phyloP scores from a whole-genome alignment of 1,284 basidiomycete species.

The Uromyces viciae-fabae region DNA sequence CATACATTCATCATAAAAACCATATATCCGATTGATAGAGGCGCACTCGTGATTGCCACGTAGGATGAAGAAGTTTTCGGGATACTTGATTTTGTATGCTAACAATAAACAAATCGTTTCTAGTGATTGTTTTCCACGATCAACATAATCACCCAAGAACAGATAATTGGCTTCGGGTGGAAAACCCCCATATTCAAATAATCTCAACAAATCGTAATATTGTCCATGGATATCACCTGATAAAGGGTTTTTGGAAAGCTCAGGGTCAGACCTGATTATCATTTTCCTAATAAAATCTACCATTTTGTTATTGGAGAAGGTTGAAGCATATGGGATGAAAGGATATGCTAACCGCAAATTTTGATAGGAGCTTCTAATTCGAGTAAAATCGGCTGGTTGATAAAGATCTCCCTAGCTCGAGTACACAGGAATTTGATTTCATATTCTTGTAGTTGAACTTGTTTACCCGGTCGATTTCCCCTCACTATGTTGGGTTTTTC shows the following conservation, averaged over 20 bases:
- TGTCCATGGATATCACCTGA: slow-evolving; percentile 89
- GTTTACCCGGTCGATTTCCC: slow-evolving; percentile 87
- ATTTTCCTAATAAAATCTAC: not conserved
- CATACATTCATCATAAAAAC: slow-evolving; percentile 93
- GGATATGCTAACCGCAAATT: slow-evolving; percentile 74
- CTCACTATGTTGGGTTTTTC: slow-evolving; percentile 64
- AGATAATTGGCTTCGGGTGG: slow-evolving; percentile 94
- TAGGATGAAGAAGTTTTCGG: slow-evolving; percentile 94
- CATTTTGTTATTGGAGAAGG: no score
- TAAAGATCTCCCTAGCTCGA: slow-evolving; percentile 90
- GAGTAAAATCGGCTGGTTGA: slow-evolving; percentile 87
- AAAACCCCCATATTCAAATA: slow-evolving; percentile 92
- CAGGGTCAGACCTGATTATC: not conserved
- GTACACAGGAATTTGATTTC: slow-evolving; percentile 95
- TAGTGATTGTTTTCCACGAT: slow-evolving; percentile 87
- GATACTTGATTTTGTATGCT: slow-evolving; percentile 97
- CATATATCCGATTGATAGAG: slow-evolving; percentile 91
- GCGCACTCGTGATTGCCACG: slow-evolving; percentile 93
- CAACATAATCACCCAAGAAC: slow-evolving; percentile 91
- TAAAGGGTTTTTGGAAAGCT: not conserved
- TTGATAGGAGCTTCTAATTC: slow-evolving; percentile 94
- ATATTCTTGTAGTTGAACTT: slow-evolving; percentile 87
- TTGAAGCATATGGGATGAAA: not conserved
- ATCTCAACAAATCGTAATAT: slow-evolving; percentile 86
- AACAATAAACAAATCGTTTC: slow-evolving; percentile 84